A percentile compares a stretch with the other conserved stretches of the same genome.
phyloP scores from a whole-genome alignment of 352 stramenopile species.

The Phytophthora citrophthora region DNA sequence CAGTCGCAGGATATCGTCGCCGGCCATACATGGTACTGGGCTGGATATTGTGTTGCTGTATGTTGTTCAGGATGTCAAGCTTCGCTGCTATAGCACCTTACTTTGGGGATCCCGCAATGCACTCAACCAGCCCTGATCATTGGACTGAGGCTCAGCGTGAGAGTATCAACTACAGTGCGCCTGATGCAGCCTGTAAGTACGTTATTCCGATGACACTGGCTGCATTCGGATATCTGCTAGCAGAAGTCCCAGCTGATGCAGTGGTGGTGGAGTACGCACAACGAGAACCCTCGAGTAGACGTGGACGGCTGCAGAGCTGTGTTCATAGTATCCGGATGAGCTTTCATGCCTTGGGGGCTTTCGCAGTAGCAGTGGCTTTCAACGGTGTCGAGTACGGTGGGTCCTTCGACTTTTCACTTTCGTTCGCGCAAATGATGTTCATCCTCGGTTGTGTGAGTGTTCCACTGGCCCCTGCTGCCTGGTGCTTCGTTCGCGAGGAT shows the following conservation, averaged over 20 bases:
- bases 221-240: conserved; percentile 58
- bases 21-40: conserved; percentile 60
- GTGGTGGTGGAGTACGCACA: conserved; percentile 67
- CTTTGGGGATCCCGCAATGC: conserved; percentile 41
- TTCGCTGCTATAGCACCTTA: conserved; percentile 46
- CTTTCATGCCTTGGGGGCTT: conserved; percentile 44
- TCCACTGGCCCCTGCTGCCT: conserved; percentile 30
- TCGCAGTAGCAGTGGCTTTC: conserved; percentile 50
- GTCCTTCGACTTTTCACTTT: conserved; percentile 52
- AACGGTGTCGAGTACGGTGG: conserved; percentile 60
- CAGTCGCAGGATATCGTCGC: conserved; percentile 51
- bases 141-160: conserved; percentile 31
- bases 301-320: conserved; percentile 52
- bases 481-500: conserved; percentile 31
- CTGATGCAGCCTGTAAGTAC: conserved; percentile 47
- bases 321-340: conserved; percentile 54
- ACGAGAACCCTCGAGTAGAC: conserved; percentile 49
- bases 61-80: conserved; percentile 50
- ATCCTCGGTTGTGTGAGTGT: conserved; percentile 40
- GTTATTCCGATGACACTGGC: conserved; percentile 72
- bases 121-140: conserved; percentile 26
- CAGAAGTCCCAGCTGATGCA: conserved; percentile 58
- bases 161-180: conserved; percentile 43
- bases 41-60: conserved; percentile 50
- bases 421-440: conserved; percentile 56